phyloP scores from a whole-genome alignment of 805 yeast genomes.

The Saccharomycopsis synnaedendra region DNA sequence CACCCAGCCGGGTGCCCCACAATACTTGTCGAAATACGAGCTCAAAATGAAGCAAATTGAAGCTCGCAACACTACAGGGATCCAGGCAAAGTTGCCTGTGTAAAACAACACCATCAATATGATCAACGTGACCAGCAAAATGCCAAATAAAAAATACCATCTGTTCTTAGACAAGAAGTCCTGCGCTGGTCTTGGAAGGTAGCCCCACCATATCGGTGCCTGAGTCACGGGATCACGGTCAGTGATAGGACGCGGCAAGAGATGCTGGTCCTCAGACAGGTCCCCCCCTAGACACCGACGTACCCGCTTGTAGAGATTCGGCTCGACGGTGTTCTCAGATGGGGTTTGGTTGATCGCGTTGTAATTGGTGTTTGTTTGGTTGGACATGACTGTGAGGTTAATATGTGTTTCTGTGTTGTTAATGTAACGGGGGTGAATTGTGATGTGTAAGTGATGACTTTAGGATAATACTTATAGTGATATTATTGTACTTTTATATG shows the following conservation, averaged over 20 bases:
- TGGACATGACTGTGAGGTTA: too few relatives aligned
- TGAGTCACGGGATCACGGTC: neutral
- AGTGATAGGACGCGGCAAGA: conserved; percentile 7
- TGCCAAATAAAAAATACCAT: conserved; percentile 2
- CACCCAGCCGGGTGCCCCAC: neutral
- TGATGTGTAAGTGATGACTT: too few relatives aligned
- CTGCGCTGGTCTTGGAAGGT: conserved; percentile 1
- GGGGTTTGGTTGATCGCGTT: too few relatives aligned
- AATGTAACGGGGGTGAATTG: too few relatives aligned
- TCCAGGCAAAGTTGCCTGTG: conserved; percentile 1
- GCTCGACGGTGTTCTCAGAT: too few relatives aligned
- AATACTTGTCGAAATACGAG: neutral
- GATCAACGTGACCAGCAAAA: conserved; percentile 1
- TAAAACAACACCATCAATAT: neutral
- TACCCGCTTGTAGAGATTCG: neutral
- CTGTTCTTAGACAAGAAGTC: neutral
- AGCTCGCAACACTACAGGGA: conserved; percentile 1
- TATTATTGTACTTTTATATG: too few relatives aligned
- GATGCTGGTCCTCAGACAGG: neutral
- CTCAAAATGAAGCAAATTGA: conserved; percentile 2
- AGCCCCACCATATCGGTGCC: neutral
- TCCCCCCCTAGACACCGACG: neutral
- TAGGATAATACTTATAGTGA: too few relatives aligned
- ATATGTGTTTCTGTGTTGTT: too few relatives aligned
- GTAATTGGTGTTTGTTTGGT: too few relatives aligned